A percentile compares a stretch with the other conserved stretches of the same genome.
Evolutionary conservation across 2,329 filamentous ascomycete genomes (phyloP).

Genomic region (Teratosphaeria gauchensis): DNA sequence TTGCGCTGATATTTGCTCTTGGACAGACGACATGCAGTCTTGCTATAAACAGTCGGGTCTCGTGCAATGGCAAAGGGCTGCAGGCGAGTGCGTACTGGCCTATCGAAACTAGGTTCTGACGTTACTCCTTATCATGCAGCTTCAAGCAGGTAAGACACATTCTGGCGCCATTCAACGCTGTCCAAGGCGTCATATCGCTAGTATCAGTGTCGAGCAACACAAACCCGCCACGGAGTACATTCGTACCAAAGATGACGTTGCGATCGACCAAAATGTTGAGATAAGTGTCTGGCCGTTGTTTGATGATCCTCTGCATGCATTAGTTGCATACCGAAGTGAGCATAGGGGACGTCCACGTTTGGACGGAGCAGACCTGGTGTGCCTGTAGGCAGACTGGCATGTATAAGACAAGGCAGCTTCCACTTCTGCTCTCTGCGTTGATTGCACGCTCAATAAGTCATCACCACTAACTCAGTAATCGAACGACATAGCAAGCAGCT

Average conservation of each 20-base stretch:
- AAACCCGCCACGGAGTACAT: neutral
- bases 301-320: neutral
- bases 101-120: neutral
- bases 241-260: neutral
- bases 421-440: neutral
- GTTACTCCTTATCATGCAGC: neutral
- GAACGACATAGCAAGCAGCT: neutral
- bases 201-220: neutral
- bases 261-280: neutral
- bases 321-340: neutral
- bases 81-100: neutral
- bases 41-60: neutral
- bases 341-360: neutral
- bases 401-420: neutral
- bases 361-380: neutral
- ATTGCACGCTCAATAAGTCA: neutral
- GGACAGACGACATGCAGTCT: neutral
- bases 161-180: neutral
- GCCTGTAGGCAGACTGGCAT: neutral
- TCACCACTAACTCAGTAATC: neutral
- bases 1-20: neutral
- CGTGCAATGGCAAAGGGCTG: neutral
- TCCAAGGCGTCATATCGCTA: neutral
- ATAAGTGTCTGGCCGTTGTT: neutral
- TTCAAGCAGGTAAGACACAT: neutral